Base-by-base conservation (phyloP, 371 early-diverging fungal species). In the Coemansia sp. region DNA sequence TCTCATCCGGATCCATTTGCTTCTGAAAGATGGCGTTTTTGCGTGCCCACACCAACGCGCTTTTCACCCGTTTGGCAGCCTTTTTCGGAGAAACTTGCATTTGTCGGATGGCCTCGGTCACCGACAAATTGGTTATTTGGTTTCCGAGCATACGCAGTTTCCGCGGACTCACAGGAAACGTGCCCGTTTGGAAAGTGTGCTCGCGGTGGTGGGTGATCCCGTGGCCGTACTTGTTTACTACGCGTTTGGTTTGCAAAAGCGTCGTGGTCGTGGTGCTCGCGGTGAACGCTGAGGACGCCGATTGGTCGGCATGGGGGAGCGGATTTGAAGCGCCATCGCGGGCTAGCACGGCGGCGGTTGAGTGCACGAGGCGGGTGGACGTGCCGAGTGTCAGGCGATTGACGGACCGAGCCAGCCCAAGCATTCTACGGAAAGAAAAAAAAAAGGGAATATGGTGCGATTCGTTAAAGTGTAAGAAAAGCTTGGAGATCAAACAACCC, bases 91-190 rank as follows among this genome's bases (percentile, higher is more conserved):
- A 88, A 64, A 93, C 90, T 71, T 87, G 81, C 94, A 96, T 90
- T 78, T 97, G 95, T 34, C 81, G 72, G 60, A 92, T 88, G 9
- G 96, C 97, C 64, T 93, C 89, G 29, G 83, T 81, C 9, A 97
- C 76, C 31, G 88, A 72, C 60, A 93, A 79, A 11, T 90, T 88
- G 7, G 87, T 85, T 49, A 94, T 86, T 67, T 94, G 90, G 66
- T 91, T 88, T 11, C 94, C 94, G 39, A 97, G 81, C 69, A 92
- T 85, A 51, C 88, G 88, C 7, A 93, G 83, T 67, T 96, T 95
- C 46, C 86, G 87, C 36, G 92, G 90, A 47, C 88, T 85, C 0
- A 84, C 82, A 66, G 82, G 87, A 78, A 91, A 91, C 64, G 90
- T 87, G 60, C 81, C 79, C 2, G 91, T 88, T 32, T 86, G 84